phyloP scores from a whole-genome alignment of 805 yeast species.

The Kluyveromyces starmeri region DNA sequence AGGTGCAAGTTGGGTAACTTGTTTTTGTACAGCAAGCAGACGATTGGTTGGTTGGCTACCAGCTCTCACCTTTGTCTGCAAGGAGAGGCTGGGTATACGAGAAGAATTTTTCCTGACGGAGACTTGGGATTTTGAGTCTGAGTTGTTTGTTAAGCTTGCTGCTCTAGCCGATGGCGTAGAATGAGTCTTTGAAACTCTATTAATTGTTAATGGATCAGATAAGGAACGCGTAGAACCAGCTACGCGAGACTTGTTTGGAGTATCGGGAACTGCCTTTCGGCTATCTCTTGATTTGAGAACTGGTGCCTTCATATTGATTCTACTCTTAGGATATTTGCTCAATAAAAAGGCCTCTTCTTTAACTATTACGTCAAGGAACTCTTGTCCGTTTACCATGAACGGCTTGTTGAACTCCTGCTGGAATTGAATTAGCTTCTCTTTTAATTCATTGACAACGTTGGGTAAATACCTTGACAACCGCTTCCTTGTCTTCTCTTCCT shows the following conservation, averaged over 20 bases:
- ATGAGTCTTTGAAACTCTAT: not conserved
- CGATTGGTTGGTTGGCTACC: no score
- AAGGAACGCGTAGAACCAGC: constrained; percentile 1
- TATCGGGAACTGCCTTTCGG: not conserved
- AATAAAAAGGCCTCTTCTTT: constrained; percentile 27
- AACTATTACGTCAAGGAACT: constrained; percentile 22
- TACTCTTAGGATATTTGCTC: constrained; percentile 27
- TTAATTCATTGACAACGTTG: constrained; percentile 43
- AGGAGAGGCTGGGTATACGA: not conserved
- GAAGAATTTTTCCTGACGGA: not conserved
- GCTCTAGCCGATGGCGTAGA: not conserved
- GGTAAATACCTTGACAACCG: constrained; percentile 64
- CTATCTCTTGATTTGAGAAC: not conserved
- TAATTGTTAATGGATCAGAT: not conserved
- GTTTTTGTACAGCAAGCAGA: no score
- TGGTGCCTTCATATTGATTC: constrained; percentile 11
- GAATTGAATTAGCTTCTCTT: constrained; percentile 38
- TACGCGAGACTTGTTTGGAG: not conserved
- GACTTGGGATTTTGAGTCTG: not conserved
- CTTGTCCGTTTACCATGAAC: constrained; percentile 24
- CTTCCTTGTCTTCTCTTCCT: constrained; percentile 73
- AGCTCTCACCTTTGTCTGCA: not conserved
- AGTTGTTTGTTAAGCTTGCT: not conserved
- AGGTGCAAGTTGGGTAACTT: not conserved
- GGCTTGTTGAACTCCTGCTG: constrained; percentile 34